Evolutionary conservation across 768 basidiomycete species (phyloP).

Genomic region (Lactarius indigo): DNA sequence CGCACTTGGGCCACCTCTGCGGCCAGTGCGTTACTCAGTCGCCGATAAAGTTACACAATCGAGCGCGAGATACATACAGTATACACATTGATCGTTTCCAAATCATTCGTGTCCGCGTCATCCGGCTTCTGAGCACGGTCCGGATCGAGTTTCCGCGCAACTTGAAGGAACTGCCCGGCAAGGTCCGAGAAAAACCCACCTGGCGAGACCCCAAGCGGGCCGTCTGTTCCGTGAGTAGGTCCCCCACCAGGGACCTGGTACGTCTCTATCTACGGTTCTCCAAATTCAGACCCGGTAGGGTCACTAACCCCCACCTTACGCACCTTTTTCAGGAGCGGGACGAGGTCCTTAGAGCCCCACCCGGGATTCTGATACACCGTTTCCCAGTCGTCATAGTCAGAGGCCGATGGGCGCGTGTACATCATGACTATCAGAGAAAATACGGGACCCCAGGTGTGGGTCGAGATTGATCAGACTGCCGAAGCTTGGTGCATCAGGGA

Average conservation of each 20-base stretch:
- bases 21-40: conserved; percentile 14
- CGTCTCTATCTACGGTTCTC: conserved; percentile 34
- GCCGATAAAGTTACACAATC: too few relatives aligned
- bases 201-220: conserved; percentile 42
- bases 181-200: conserved; percentile 30
- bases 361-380: conserved; percentile 47
- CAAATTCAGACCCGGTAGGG: background rate
- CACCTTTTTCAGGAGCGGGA: conserved; percentile 58
- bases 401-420: conserved; percentile 56
- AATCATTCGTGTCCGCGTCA: conserved; percentile 22
- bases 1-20: conserved; percentile 34
- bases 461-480: background rate
- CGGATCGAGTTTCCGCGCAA: conserved; percentile 27
- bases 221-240: conserved; percentile 43
- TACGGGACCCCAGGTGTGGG: background rate
- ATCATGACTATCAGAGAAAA: conserved; percentile 34
- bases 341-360: conserved; percentile 54
- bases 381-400: conserved; percentile 61
- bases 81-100: conserved; percentile 28
- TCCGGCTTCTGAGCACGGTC: conserved; percentile 23
- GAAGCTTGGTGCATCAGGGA: background rate
- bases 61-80: conserved; percentile 16
- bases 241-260: conserved; percentile 33
- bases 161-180: conserved; percentile 30
- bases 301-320: background rate